These are phyloP conservation scores for Pleurotus tuoliensis DNA, from an alignment of 768 basidiomycete species.

Conservation along the genomic window DNA sequence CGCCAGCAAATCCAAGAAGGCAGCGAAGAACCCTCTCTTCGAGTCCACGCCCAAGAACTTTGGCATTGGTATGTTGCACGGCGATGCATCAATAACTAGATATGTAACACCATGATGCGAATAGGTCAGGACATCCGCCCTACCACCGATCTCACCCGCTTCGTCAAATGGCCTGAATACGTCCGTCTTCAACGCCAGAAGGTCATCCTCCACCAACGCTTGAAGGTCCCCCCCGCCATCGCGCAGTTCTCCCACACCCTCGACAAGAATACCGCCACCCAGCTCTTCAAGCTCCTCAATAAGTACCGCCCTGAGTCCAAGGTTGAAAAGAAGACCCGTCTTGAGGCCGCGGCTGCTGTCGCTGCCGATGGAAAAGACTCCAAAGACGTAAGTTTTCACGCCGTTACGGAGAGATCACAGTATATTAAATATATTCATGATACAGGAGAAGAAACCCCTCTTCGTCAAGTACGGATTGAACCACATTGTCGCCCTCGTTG, in stretches of 20 bases:
- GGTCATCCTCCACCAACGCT: slow-evolving; percentile 94
- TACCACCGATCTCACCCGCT: slow-evolving; percentile 87
- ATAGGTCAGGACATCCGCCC: slow-evolving; percentile 92
- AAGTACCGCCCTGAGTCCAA: slow-evolving; percentile 95
- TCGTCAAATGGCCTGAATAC: slow-evolving; percentile 99
- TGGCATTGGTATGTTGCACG: slow-evolving; percentile 71
- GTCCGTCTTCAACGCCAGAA: slow-evolving; percentile 97
- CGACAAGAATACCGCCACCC: slow-evolving; percentile 99
- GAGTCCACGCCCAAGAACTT: slow-evolving; percentile 90
- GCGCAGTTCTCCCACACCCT: slow-evolving; percentile 96
- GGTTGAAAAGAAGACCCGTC: slow-evolving; percentile 96
- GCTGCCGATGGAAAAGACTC: slow-evolving; percentile 77
- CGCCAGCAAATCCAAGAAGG: slow-evolving; percentile 69
- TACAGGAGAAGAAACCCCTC: slow-evolving; percentile 89
- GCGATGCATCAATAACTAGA: neutral
- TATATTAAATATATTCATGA: neutral
- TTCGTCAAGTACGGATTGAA: slow-evolving; percentile 97
- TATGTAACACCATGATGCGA: neutral
- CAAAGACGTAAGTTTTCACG: slow-evolving; percentile 38
- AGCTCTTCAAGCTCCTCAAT: slow-evolving; percentile 97
- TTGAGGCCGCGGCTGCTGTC: slow-evolving; percentile 71
- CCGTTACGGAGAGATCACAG: neutral
- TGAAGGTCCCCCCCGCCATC: slow-evolving; percentile 98
- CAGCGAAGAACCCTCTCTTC: slow-evolving; percentile 93
- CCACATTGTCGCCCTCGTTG: slow-evolving; percentile 92